Evolutionary conservation across 441 rosid species (phyloP).

Genomic region (Euphorbia schlechtendalii): DNA sequence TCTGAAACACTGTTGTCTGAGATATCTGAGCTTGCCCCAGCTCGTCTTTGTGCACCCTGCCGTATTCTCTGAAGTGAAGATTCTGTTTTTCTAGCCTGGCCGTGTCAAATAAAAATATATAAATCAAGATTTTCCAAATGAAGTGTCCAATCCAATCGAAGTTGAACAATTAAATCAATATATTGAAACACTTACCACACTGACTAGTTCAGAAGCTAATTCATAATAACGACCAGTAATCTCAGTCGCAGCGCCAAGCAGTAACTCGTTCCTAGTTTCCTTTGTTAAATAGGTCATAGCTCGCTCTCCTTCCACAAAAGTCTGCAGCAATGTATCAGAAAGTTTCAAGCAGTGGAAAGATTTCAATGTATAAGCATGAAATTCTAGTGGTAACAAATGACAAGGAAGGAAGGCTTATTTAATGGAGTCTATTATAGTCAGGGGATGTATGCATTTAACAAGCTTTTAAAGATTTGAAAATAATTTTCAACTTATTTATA

Average conservation of each 20-base stretch:
- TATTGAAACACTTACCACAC: conserved; percentile 64
- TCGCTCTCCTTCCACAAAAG: conserved; percentile 70
- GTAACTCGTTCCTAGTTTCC: conserved; percentile 46
- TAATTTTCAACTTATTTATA: neutral
- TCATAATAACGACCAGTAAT: conserved; percentile 75
- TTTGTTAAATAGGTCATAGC: conserved; percentile 56
- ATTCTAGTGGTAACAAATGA: neutral
- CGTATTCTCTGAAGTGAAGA: conserved; percentile 85
- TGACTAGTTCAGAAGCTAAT: conserved; percentile 73
- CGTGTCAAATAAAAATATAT: conserved; percentile 11
- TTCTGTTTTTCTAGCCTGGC: conserved; percentile 81
- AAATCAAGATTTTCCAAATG: neutral
- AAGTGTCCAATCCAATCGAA: neutral
- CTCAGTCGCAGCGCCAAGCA: conserved; percentile 52
- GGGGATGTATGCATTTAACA: neutral
- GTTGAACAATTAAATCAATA: conserved; percentile 15
- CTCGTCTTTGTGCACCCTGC: conserved; percentile 83
- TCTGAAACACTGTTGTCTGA: conserved; percentile 72
- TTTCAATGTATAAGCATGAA: neutral
- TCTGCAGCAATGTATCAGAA: conserved; percentile 33
- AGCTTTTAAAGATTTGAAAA: neutral
- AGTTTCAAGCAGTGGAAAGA: too few species aligned
- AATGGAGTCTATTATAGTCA: neutral
- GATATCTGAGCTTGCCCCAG: conserved; percentile 81
- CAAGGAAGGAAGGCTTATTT: neutral